Percentiles rank a stretch among this genome's conserved stretches.
Conservation (phyloP, 345 rosid species). For the Brassica rapa region DNA sequence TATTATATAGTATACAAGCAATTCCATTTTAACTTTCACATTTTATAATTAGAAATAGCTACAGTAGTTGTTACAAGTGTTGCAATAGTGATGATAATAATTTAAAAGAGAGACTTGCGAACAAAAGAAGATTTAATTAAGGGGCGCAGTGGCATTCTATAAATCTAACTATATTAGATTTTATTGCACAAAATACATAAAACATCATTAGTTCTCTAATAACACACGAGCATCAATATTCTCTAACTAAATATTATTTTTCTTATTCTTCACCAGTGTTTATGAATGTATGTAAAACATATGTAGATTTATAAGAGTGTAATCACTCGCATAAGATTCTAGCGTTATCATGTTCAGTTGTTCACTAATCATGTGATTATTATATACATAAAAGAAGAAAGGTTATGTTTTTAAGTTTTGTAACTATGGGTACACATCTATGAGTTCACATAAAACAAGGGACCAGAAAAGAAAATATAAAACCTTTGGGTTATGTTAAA, state of each 20-base stretch:
- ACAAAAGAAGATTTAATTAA: slow-evolving; percentile 3
- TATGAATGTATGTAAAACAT: slow-evolving; percentile 1
- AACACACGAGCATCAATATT: background rate
- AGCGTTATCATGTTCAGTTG: background rate
- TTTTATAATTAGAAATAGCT: background rate
- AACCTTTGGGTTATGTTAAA: background rate
- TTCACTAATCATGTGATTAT: background rate
- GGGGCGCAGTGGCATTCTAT: slow-evolving; percentile 52
- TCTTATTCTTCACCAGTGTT: too few relatives aligned
- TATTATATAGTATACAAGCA: too few relatives aligned
- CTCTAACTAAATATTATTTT: background rate
- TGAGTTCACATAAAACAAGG: background rate
- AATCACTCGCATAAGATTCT: background rate
- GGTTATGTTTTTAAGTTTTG: background rate
- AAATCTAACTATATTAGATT: slow-evolving; percentile 69
- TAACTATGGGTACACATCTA: slow-evolving; percentile 12
- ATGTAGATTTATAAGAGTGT: background rate
- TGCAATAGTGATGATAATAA: background rate
- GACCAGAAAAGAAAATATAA: slow-evolving; percentile 11
- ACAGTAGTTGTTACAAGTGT: background rate
- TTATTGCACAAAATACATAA: background rate
- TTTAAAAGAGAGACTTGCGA: background rate
- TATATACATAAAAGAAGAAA: background rate
- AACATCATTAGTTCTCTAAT: background rate
- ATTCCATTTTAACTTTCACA: background rate